Base-by-base conservation (phyloP, 176 grass and related monocot species). In the Zoysia pacifica region DNA sequence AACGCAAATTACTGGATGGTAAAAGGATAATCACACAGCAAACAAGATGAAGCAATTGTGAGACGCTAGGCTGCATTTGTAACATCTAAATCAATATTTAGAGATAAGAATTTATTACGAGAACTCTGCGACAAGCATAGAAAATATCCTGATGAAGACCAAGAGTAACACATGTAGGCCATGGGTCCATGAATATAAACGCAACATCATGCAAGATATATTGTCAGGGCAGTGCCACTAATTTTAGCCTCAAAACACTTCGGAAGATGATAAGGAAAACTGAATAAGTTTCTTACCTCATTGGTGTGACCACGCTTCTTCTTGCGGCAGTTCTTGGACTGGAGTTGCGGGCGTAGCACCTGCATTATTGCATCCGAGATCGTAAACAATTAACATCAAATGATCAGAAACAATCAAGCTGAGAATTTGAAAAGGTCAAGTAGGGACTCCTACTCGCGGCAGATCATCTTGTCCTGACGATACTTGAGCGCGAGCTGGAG, bases 401-500 rank as follows among this genome's bases (percentile, higher is more conserved):
- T 4, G 15, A 55, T 18, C 53, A 55, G 53, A 6, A 15, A 18
- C 1, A 55, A 55, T 6, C 53, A 55, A 55, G 53, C 15, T 55
- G 49, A 55, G 53, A 18, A 5, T 18, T 18, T 55, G 53, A 55
- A 55, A 18, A 18, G 5, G 14, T 15, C 14, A 55, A 5, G 4
- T 55, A 55, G 53, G 53, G 53, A 15, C 5, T 55, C 14, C 15
- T 55, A 55, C 53, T 18, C 7, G 73, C 73, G 73, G 73, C 73
- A 75, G 41, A 75, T 75, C 73, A 62, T 75, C 73, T 75, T 75
- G 41, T 46, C 2, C 73, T 75, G 73, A 5, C 73, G 41, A 55
- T 28, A 75, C 73, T 47, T 61, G 73, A 75, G 74, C 19, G 74
- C 74, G 43, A 76, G 74, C 74, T 76, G 74, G 43, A 76, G 74